Evolutionary conservation across 768 basidiomycete species (phyloP), one percentile per base, ranked within the genome.

Genomic region (Suillus placidus): DNA sequence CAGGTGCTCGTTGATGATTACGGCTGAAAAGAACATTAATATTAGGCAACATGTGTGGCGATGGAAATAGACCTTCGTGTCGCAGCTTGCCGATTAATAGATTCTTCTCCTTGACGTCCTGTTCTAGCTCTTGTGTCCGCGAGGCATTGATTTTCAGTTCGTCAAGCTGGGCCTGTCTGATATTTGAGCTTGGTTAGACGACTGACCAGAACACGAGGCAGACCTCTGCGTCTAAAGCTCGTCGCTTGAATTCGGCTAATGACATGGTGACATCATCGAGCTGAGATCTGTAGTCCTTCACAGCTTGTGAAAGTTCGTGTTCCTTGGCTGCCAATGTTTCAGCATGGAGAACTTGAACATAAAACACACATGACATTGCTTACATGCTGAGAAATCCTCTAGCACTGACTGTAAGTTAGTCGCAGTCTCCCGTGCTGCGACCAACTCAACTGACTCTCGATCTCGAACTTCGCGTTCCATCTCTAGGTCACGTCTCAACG

Each of bases 1-100:
- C 13, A 99, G 83, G 72, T 99, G 97, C 73, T 99, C 97, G 70
- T 99, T 99, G 74, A 96, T 89, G 66, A 98, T 97, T 16, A 99
- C 95, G 60, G 92, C 97, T 97, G 69, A 14, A 26, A 26, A 10
- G 40, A n/a, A 32, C 40, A 69, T 64, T 35, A 55, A 62, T n/a
- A 66, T 52, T 55, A 30, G 18, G 38, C 26, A 26, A 47, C 61
- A 43, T 32, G 30, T 52, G 37, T 26, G 30, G 26, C 34, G 38
- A 54, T 61, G 38, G 20, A 69, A 45, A 75, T 80, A 40, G 68
- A 95, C 96, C 88, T 85, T 99, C 97, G 71, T 99, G 97, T 56
- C 96, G 86, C 64, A 98, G 83, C 76, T 99, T 99, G 56, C 91
- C 92, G n/a, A 97, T 93, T 14, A 97, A 83, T n/a, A 93, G 79